These are phyloP conservation scores for Russula brevipes DNA, from an alignment of 768 basidiomycete species.

Conservation along the genomic window DNA sequence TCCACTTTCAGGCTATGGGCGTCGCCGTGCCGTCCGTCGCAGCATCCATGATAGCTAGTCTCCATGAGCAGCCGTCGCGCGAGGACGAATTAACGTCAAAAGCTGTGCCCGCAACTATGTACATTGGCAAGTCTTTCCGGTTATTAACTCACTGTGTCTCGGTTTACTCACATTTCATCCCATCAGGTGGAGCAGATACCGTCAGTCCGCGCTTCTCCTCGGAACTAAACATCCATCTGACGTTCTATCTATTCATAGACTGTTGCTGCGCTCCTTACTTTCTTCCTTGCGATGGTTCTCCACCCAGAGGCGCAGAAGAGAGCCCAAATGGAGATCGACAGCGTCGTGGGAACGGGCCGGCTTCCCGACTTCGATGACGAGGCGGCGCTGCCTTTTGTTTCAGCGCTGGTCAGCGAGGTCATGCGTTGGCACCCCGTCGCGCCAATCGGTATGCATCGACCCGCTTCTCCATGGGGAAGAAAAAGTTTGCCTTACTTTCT, in stretches of 20 bases:
- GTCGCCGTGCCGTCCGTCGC: constrained; percentile 16
- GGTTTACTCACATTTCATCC: background rate
- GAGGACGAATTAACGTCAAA: constrained; percentile 19
- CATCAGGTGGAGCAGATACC: constrained; percentile 21
- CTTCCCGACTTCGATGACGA: constrained; percentile 29
- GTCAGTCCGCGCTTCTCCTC: constrained; percentile 15
- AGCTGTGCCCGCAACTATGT: constrained; percentile 22
- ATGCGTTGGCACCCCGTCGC: constrained; percentile 27
- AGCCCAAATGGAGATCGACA: constrained; percentile 31
- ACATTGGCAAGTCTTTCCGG: constrained; percentile 9
- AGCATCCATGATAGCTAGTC: constrained; percentile 14
- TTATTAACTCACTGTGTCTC: background rate
- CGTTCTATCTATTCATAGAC: constrained; percentile 22
- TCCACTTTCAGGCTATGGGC: constrained; percentile 1
- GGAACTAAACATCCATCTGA: background rate
- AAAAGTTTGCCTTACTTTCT: background rate
- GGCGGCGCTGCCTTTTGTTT: constrained; percentile 27
- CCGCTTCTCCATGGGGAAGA: background rate
- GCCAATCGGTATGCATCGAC: constrained; percentile 18
- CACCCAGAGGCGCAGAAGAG: constrained; percentile 28
- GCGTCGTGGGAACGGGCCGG: constrained; percentile 28
- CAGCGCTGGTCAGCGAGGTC: constrained; percentile 29
- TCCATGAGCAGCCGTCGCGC: constrained; percentile 10
- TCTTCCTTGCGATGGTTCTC: constrained; percentile 33
- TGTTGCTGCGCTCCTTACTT: constrained; percentile 27